Conservation (phyloP, 2,329 filamentous ascomycete genomes). For the Emmonsiellopsis sp. region DNA sequence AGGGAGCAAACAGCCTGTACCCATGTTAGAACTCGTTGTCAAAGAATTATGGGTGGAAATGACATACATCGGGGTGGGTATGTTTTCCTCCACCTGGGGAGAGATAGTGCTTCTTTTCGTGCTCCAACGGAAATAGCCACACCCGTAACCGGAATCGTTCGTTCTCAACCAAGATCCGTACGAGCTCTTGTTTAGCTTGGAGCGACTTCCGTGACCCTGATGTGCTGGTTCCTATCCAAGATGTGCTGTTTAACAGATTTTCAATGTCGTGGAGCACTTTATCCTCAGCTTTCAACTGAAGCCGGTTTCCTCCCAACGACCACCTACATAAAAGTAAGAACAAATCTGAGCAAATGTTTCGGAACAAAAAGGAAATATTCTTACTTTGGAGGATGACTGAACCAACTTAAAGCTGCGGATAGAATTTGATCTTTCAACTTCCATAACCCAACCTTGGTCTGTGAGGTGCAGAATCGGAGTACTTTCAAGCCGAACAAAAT, state of each 20-base stretch:
- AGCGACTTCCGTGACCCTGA: slow-evolving; percentile 55
- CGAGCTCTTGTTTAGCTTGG: slow-evolving; percentile 71
- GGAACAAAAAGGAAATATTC: slow-evolving; percentile 4
- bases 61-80: slow-evolving; percentile 8
- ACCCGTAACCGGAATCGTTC: slow-evolving; percentile 77
- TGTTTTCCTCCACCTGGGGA: slow-evolving; percentile 32
- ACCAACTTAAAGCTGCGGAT: slow-evolving; percentile 83
- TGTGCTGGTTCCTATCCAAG: slow-evolving; percentile 45
- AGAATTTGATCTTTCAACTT: slow-evolving; percentile 82
- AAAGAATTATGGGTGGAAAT: neutral
- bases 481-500: slow-evolving; percentile 74
- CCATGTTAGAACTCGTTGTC: slow-evolving; percentile 10
- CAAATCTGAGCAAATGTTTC: slow-evolving; percentile 10
- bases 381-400: slow-evolving; percentile 62
- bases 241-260: slow-evolving; percentile 54
- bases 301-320: slow-evolving; percentile 89
- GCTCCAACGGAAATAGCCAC: slow-evolving; percentile 76
- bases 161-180: slow-evolving; percentile 70
- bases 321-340: slow-evolving; percentile 45
- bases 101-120: slow-evolving; percentile 48
- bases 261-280: slow-evolving; percentile 71
- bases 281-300: slow-evolving; percentile 90
- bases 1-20: slow-evolving; percentile 52
- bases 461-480: slow-evolving; percentile 58
- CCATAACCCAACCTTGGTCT: slow-evolving; percentile 61